Percentiles rank a stretch among this genome's conserved stretches.
These are phyloP conservation scores for Hanseniaspora nectarophila DNA, from an alignment of 805 yeast species.

Conservation along the genomic window DNA sequence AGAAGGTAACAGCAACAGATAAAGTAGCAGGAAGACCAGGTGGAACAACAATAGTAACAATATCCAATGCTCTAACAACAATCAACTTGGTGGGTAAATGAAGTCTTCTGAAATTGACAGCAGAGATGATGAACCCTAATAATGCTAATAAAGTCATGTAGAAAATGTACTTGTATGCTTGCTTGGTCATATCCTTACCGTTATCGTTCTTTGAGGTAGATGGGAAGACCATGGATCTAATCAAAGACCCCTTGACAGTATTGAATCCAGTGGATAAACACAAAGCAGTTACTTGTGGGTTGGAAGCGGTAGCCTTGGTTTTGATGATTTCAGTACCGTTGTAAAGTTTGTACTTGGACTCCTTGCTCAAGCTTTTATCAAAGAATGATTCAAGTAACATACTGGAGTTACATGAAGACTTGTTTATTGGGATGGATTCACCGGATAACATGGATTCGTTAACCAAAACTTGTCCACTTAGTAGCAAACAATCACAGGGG, in stretches of 20 bases:
- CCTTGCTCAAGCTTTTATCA: neutral
- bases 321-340: slow-evolving; percentile 84
- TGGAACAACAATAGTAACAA: slow-evolving; percentile 93
- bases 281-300: slow-evolving; percentile 61
- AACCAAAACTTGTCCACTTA: slow-evolving; percentile 90
- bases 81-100: slow-evolving; percentile 61
- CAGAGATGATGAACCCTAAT: slow-evolving; percentile 72
- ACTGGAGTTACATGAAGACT: slow-evolving; percentile 45
- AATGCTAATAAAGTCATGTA: slow-evolving; percentile 81
- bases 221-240: slow-evolving; percentile 93
- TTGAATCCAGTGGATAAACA: slow-evolving; percentile 84
- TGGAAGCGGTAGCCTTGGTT: slow-evolving; percentile 50
- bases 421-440: slow-evolving; percentile 93
- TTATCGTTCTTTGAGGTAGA: slow-evolving; percentile 45
- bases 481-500: slow-evolving; percentile 81
- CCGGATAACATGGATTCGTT: slow-evolving; percentile 98
- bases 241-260: slow-evolving; percentile 87
- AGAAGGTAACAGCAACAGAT: slow-evolving; percentile 92
- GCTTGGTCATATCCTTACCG: slow-evolving; percentile 74
- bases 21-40: slow-evolving; percentile 97
- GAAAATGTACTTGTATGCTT: slow-evolving; percentile 91
- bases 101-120: slow-evolving; percentile 65
- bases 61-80: slow-evolving; percentile 79
- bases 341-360: slow-evolving; percentile 61
- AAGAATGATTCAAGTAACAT: slow-evolving; percentile 32